phyloP scores from a whole-genome alignment of 352 stramenopile genomes.

The Albugo candida region DNA sequence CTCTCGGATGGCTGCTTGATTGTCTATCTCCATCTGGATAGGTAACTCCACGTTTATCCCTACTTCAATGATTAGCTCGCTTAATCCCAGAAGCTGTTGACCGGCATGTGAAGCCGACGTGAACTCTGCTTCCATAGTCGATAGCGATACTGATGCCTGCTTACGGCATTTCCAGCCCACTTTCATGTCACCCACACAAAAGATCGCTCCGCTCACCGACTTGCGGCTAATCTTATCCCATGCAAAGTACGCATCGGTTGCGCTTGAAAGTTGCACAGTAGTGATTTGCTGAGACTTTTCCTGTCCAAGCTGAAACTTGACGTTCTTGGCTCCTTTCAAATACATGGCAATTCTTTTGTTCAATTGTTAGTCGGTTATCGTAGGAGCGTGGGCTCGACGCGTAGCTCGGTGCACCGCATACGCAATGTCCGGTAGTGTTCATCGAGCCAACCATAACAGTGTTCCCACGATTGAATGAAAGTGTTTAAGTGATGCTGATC shows the following conservation, averaged over 20 bases:
- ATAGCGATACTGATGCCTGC: constrained; percentile 5
- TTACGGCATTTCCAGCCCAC: constrained; percentile 7
- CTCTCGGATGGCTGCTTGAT: neutral
- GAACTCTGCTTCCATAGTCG: constrained; percentile 11
- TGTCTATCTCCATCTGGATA: constrained; percentile 1
- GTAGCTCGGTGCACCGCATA: constrained; percentile 12
- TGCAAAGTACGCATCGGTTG: constrained; percentile 12
- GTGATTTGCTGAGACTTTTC: neutral
- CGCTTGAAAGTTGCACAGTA: constrained; percentile 1
- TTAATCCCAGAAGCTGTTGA: constrained; percentile 1
- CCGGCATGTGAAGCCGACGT: constrained; percentile 1
- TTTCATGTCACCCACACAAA: constrained; percentile 6
- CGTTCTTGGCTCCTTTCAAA: constrained; percentile 6
- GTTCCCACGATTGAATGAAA: no score
- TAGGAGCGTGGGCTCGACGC: constrained; percentile 4
- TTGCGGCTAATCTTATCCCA: constrained; percentile 6
- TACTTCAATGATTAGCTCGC: constrained; percentile 5
- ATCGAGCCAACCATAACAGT: no score
- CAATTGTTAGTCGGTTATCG: constrained; percentile 1
- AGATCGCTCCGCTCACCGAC: constrained; percentile 7
- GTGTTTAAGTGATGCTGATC: constrained; percentile 4
- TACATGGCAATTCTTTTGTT: constrained; percentile 11
- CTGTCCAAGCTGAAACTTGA: constrained; percentile 3
- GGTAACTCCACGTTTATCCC: neutral
- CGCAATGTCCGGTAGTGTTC: no score